Evolutionary conservation across 148 eudicot genomes (phyloP).

Genomic region (Vaccinium vitisidaea): DNA sequence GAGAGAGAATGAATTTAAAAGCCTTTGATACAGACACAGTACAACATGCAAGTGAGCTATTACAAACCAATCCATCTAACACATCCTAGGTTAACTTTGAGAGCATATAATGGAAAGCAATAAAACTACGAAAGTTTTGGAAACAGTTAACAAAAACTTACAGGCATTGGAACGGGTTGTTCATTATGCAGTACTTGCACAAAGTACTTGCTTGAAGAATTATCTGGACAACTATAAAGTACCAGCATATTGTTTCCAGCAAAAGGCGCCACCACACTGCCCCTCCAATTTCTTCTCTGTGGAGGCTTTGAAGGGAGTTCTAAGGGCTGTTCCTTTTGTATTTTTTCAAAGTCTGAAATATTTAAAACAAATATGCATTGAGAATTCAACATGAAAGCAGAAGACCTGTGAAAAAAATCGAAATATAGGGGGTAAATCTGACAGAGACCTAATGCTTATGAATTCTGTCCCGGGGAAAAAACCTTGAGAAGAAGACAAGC

Average conservation of each 20-base stretch:
- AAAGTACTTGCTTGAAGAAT: slow-evolving; percentile 66
- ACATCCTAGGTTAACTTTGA: background rate
- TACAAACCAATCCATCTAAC: background rate
- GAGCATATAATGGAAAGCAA: background rate
- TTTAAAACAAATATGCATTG: slow-evolving; percentile 15
- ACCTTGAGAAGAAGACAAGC: background rate
- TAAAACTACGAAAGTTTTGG: too few species aligned
- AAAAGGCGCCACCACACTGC: slow-evolving; percentile 76
- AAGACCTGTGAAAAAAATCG: background rate
- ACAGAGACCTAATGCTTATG: background rate
- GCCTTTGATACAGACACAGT: background rate
- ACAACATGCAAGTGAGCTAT: background rate
- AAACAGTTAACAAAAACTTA: slow-evolving; percentile 35
- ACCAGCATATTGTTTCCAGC: slow-evolving; percentile 94
- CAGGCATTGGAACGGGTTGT: slow-evolving; percentile 75
- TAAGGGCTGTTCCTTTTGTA: slow-evolving; percentile 68
- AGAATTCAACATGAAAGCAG: background rate
- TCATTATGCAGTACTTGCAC: slow-evolving; percentile 94
- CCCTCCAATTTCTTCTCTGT: slow-evolving; percentile 75
- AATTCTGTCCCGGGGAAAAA: background rate
- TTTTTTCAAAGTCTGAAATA: slow-evolving; percentile 63
- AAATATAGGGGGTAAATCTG: background rate
- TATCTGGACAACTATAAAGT: slow-evolving; percentile 66
- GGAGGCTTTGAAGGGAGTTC: slow-evolving; percentile 83
- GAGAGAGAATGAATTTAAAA: background rate